Evolutionary conservation across 306 rosid genomes (phyloP), one percentile per base, ranked within the genome.

Genomic region (Cucumis hystrix): DNA sequence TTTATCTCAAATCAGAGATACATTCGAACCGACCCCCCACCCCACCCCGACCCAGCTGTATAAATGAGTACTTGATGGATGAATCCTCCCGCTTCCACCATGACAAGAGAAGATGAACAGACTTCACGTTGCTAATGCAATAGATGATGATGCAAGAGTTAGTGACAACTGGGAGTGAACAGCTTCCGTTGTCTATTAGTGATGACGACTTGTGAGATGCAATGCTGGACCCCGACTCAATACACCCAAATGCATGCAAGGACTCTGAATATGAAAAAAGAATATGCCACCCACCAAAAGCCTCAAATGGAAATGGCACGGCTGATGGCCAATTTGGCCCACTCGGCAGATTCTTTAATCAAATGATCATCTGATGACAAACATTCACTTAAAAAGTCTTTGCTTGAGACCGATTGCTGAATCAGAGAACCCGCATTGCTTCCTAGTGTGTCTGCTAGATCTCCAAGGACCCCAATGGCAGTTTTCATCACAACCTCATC

Each of bases 381-480:
- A 79, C 98, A 93, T 75, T 93, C 98, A 45, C 83, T 88, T 80
- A 91, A 89, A 76, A 91, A 93, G 82, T 88, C 96, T 84, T 85
- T 93, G 93, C 97, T 87, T 28, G 97, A 93, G 80, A 82, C 87
- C 59, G 97, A 91, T 78, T 91, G 96, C 89, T 91, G 87, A 83
- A 93, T 89, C 84, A 93, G 76, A 16, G 89, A 84, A 63, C 89
- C 93, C 23, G 96, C 95, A 80, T 80, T 86, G 59, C 67, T 79
- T 55, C 97, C 97, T 81, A 93, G 79, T 5, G 97, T 93, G 88
- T 93, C 98, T 12, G 98, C 98, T 20, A 93, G 81, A 83, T 93
- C 97, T 71, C 98, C 98, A 55, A 93, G 97, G 73, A 93, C 93
- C 35, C 98, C 98, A 73, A 93, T 93, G 17, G 98, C 97, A 20